These are phyloP conservation scores for Cyberlindnera xishuangbannaensis DNA, from an alignment of 805 yeast genomes.

Conservation along the genomic window DNA sequence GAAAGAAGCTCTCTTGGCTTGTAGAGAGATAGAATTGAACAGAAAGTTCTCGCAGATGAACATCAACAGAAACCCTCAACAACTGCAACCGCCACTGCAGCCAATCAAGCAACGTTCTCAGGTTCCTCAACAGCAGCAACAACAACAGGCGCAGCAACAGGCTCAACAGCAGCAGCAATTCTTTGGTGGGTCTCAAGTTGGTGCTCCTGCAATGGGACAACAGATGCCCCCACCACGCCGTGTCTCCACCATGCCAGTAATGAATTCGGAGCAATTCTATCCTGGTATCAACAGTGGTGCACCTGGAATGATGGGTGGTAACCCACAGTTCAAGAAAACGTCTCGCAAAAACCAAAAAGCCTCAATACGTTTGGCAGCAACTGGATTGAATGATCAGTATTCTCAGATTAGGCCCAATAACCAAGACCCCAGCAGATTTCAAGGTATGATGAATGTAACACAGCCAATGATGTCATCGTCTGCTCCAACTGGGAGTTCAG, in stretches of 20 bases:
- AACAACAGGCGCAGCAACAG: constrained; percentile 4
- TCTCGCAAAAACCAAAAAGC: constrained; percentile 42
- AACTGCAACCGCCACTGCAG: constrained; percentile 11
- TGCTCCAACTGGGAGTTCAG: constrained; percentile 5
- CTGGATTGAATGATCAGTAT: constrained; percentile 4
- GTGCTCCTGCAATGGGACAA: neutral
- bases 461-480: constrained; percentile 2
- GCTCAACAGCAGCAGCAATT: constrained; percentile 8
- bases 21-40: constrained; percentile 24
- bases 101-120: constrained; percentile 7
- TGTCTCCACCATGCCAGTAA: constrained; percentile 21
- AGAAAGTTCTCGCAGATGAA: constrained; percentile 17
- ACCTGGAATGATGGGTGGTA: constrained; percentile 8
- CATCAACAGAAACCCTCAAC: constrained; percentile 12
- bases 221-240: constrained; percentile 21
- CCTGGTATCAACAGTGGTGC: constrained; percentile 10
- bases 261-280: constrained; percentile 13
- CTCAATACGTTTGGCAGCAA: constrained; percentile 23
- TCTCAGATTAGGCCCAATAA: constrained; percentile 5
- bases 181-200: neutral
- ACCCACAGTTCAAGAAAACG: constrained; percentile 29
- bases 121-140: constrained; percentile 2
- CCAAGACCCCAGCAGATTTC: constrained; percentile 6
- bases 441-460: constrained; percentile 4
- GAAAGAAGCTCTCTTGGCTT: constrained; percentile 20